Evolutionary conservation across 2,329 filamentous ascomycete genomes (phyloP).

Genomic region (Fusarium avenaceum): DNA sequence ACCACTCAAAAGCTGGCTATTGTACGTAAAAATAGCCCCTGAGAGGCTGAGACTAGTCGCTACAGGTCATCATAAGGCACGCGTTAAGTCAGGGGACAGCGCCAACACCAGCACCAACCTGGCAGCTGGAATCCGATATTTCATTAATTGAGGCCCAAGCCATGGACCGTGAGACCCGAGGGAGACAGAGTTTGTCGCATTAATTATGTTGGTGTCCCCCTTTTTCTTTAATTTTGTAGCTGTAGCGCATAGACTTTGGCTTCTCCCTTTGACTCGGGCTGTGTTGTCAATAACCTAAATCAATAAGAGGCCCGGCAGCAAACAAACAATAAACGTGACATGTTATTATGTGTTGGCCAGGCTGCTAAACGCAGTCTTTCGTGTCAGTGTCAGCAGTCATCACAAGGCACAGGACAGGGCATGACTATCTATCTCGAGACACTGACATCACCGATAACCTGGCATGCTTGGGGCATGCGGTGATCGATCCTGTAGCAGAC

Average conservation of each 20-base stretch:
- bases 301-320: slow-evolving; percentile 1
- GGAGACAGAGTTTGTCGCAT: slow-evolving; percentile 25
- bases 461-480: slow-evolving; percentile 41
- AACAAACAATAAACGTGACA: slow-evolving; percentile 14
- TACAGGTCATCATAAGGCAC: slow-evolving; percentile 12
- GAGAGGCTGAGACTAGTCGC: slow-evolving; percentile 20
- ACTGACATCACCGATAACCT: slow-evolving; percentile 47
- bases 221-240: slow-evolving; percentile 31
- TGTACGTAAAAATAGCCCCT: slow-evolving; percentile 40
- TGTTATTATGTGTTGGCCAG: background rate
- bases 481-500: slow-evolving; percentile 38
- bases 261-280: slow-evolving; percentile 11
- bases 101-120: slow-evolving; percentile 10
- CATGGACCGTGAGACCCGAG: slow-evolving; percentile 26
- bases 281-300: background rate
- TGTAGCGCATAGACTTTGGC: slow-evolving; percentile 15
- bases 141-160: slow-evolving; percentile 6
- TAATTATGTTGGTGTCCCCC: slow-evolving; percentile 14
- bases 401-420: slow-evolving; percentile 15
- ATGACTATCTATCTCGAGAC: slow-evolving; percentile 45
- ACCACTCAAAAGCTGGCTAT: slow-evolving; percentile 23
- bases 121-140: slow-evolving; percentile 24
- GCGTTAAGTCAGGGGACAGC: slow-evolving; percentile 6
- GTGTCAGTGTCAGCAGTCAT: slow-evolving; percentile 13
- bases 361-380: background rate